Evolutionary conservation across 768 basidiomycete genomes (phyloP).

Genomic region (Lactarius hengduanensis): DNA sequence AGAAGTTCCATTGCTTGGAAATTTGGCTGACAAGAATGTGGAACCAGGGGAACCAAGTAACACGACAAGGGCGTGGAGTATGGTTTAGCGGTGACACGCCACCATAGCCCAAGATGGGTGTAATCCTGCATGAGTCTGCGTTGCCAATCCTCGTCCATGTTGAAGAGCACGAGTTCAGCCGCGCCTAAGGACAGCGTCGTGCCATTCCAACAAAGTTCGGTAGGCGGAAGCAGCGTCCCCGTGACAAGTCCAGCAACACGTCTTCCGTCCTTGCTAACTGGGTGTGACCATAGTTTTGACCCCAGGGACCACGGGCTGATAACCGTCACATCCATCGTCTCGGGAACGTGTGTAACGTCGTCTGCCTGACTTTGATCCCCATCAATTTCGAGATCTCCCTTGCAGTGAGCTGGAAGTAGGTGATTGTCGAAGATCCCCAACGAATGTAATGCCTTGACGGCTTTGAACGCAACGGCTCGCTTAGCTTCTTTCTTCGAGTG

Average conservation of each 20-base stretch:
- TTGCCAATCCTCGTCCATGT: conserved; percentile 47
- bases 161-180: conserved; percentile 41
- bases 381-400: conserved; percentile 51
- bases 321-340: conserved; percentile 58
- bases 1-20: conserved; percentile 53
- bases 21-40: conserved; percentile 48
- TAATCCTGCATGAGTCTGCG: conserved; percentile 61
- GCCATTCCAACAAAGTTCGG: conserved; percentile 43
- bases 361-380: conserved; percentile 47
- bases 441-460: conserved; percentile 63
- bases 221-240: conserved; percentile 53
- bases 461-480: conserved; percentile 78
- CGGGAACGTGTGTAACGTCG: conserved; percentile 48
- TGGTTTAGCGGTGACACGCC: conserved; percentile 59
- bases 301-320: conserved; percentile 66
- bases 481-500: conserved; percentile 78
- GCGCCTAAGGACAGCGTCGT: conserved; percentile 38
- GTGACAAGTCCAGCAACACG: conserved; percentile 63
- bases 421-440: conserved; percentile 82
- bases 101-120: conserved; percentile 60
- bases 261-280: conserved; percentile 50
- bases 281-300: conserved; percentile 60
- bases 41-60: conserved; percentile 66
- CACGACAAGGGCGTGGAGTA: conserved; percentile 51
- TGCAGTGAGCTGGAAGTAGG: conserved; percentile 65